These are phyloP conservation scores for Sordariomycetes sp. DNA, from an alignment of 2,329 filamentous ascomycete species.

Conservation along the genomic window DNA sequence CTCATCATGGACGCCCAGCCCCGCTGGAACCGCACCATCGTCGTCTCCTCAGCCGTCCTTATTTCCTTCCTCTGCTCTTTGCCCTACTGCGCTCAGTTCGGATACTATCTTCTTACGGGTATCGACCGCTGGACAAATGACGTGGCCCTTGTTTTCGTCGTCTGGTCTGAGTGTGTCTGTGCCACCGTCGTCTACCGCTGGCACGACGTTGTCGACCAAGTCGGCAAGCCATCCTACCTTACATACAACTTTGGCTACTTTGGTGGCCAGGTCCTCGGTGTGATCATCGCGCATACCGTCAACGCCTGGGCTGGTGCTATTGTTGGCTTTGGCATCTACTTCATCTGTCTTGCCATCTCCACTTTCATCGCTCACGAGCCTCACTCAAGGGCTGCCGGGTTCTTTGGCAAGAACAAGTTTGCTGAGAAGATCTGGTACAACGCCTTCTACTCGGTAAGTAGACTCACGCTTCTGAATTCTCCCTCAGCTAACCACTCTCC, in stretches of 20 bases:
- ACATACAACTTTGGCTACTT: constrained; percentile 37
- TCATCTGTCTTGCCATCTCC: constrained; percentile 23
- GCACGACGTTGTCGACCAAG: constrained; percentile 29
- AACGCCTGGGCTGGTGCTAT: constrained; percentile 28
- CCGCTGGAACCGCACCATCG: constrained; percentile 28
- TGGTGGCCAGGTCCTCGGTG: constrained; percentile 34
- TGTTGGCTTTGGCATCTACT: constrained; percentile 34
- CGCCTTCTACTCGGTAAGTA: constrained; percentile 40
- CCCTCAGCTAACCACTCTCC: constrained; percentile 2
- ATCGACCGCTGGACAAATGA: constrained; percentile 45
- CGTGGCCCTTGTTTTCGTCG: constrained; percentile 38
- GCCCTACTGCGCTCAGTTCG: constrained; percentile 44
- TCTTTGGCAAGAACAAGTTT: constrained; percentile 29
- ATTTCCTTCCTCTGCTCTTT: constrained; percentile 38
- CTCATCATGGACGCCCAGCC: constrained; percentile 34
- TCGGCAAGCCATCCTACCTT: constrained; percentile 19
- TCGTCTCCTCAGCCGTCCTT: constrained; percentile 35
- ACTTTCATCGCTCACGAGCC: constrained; percentile 25
- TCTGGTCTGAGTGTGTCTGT: constrained; percentile 38
- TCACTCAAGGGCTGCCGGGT: constrained; percentile 20
- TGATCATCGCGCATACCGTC: constrained; percentile 30
- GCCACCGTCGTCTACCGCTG: constrained; percentile 41
- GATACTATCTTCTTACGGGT: constrained; percentile 40
- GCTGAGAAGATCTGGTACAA: constrained; percentile 38
- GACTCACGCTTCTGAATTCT: accelerated